Evolutionary conservation across 495 filamentous ascomycete genomes (phyloP).

Genomic region (Penicillium verhagenii): DNA sequence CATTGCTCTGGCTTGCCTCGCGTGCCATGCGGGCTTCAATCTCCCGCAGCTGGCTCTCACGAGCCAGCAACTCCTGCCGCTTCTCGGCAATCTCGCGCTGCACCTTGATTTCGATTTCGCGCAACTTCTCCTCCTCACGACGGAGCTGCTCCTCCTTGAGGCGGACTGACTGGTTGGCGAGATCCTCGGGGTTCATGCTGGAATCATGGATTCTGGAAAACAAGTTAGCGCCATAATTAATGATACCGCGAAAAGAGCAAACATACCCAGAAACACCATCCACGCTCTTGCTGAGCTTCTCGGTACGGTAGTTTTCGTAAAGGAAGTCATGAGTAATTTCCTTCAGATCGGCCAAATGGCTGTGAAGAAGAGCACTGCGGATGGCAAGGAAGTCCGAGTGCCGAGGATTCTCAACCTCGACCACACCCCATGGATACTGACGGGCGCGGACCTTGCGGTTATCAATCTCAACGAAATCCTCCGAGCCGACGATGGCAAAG

Average conservation of each 20-base stretch:
- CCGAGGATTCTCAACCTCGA: slow-evolving; percentile 98
- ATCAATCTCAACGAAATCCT: slow-evolving; percentile 91
- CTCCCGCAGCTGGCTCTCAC: slow-evolving; percentile 97
- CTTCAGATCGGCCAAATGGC: slow-evolving; percentile 95
- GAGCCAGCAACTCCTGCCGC: slow-evolving; percentile 94
- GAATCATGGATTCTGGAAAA: slow-evolving; percentile 57
- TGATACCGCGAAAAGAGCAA: not conserved
- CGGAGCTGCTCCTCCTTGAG: slow-evolving; percentile 99
- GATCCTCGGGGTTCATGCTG: slow-evolving; percentile 95
- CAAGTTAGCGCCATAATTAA: slow-evolving; percentile 29
- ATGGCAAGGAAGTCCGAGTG: slow-evolving; percentile 99
- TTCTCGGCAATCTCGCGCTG: slow-evolving; percentile 99
- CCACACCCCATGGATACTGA: slow-evolving; percentile 98
- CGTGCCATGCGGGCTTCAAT: slow-evolving; percentile 80
- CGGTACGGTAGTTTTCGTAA: slow-evolving; percentile 99
- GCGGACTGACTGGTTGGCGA: slow-evolving; percentile 93
- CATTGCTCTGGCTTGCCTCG: slow-evolving; percentile 54
- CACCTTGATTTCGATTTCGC: slow-evolving; percentile 98
- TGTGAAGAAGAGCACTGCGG: slow-evolving; percentile 92
- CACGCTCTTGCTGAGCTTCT: slow-evolving; percentile 99
- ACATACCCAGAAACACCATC: slow-evolving; percentile 87
- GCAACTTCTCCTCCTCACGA: slow-evolving; percentile 98
- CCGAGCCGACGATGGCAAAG: slow-evolving; percentile 96
- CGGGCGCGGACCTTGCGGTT: slow-evolving; percentile 88
- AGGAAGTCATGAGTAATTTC: slow-evolving; percentile 99